Evolutionary conservation across 495 filamentous ascomycete genomes (phyloP).

Genomic region (Daldinia vernicosa): DNA sequence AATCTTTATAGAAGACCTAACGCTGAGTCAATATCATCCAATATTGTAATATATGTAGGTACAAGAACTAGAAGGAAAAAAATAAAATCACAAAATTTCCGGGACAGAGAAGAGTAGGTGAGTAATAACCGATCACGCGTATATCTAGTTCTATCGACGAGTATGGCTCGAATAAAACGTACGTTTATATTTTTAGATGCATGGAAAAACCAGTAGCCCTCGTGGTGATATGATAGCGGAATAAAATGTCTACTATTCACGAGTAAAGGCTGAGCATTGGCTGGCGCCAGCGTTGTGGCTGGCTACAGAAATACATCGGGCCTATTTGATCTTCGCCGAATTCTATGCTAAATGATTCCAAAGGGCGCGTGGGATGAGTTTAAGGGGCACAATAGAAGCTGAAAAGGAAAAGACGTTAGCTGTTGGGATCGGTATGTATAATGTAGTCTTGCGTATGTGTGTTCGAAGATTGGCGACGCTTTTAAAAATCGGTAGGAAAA

Average conservation of each 20-base stretch:
- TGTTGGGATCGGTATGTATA: slow-evolving; percentile 14
- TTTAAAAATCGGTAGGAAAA: not conserved
- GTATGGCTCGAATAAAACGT: not conserved
- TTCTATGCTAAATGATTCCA: slow-evolving; percentile 1
- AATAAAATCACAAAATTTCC: not conserved
- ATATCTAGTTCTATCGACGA: not conserved
- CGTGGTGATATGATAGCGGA: slow-evolving; percentile 4
- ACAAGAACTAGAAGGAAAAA: not conserved
- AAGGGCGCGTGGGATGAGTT: not conserved
- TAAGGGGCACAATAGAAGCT: slow-evolving; percentile 9
- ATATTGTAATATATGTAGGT: not conserved
- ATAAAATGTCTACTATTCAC: slow-evolving; percentile 1
- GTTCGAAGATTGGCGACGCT: slow-evolving; percentile 2
- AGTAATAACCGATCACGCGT: not conserved
- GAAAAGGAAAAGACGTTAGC: not conserved
- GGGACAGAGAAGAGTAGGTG: not conserved
- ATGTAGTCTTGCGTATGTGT: not conserved
- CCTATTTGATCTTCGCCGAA: slow-evolving; percentile 17
- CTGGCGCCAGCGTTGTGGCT: slow-evolving; percentile 42
- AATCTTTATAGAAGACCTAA: not conserved
- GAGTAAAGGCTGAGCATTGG: slow-evolving; percentile 26
- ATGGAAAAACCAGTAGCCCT: not conserved
- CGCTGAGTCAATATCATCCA: slow-evolving; percentile 1
- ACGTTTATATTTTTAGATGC: slow-evolving; percentile 19
- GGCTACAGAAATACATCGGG: slow-evolving; percentile 17